A percentile compares a stretch with the other conserved stretches of the same genome.
Conservation (phyloP, 192 early-diverging fungal genomes). For the Jimgerdemannia flammicorona region DNA sequence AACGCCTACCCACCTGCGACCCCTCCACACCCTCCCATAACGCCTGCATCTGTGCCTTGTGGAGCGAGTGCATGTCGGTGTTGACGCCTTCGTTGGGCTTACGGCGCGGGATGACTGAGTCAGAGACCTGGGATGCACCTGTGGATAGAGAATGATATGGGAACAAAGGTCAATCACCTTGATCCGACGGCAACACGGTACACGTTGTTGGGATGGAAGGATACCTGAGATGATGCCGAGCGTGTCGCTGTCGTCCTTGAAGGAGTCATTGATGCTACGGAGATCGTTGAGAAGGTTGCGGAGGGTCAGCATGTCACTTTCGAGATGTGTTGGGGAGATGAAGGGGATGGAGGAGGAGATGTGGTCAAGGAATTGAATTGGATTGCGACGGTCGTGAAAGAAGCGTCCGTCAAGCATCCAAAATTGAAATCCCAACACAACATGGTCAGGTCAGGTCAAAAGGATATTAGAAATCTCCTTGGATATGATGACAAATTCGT, state of each 20-base stretch:
- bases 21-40: slow-evolving; percentile 59
- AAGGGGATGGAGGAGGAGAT: slow-evolving; percentile 14
- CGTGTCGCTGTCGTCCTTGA: slow-evolving; percentile 18
- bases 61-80: slow-evolving; percentile 48
- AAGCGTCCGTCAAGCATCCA: neutral
- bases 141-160: too few relatives aligned
- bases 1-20: slow-evolving; percentile 39
- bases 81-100: slow-evolving; percentile 25
- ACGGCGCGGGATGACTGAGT: slow-evolving; percentile 16
- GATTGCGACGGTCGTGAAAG: neutral
- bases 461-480: slow-evolving; percentile 69
- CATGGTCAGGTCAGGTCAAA: slow-evolving; percentile 2
- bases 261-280: slow-evolving; percentile 42
- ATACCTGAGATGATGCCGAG: neutral
- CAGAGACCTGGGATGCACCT: slow-evolving; percentile 9
- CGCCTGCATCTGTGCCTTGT: slow-evolving; percentile 50
- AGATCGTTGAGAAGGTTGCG: slow-evolving; percentile 68
- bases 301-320: slow-evolving; percentile 71
- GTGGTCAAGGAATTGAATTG: neutral
- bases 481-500: slow-evolving; percentile 80
- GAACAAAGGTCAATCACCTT: too few relatives aligned
- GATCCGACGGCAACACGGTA: too few relatives aligned
- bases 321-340: slow-evolving; percentile 31
- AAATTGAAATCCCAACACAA: neutral
- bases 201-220: neutral